Conservation (phyloP, 2,329 filamentous ascomycete genomes). For the Trichoderma atrobrunneum region DNA sequence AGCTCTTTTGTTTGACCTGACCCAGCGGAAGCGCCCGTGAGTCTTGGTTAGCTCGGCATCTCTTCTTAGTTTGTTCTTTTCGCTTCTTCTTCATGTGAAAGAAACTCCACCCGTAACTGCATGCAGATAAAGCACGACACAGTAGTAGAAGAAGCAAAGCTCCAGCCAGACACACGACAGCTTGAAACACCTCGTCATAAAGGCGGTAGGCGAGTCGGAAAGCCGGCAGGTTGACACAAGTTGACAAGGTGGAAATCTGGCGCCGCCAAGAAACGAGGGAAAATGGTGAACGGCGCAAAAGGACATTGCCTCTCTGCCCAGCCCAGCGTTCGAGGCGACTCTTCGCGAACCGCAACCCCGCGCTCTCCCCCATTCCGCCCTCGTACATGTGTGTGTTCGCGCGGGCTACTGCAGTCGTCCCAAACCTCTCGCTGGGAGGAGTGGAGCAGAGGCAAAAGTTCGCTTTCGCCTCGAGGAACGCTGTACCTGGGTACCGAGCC, state of each 20-base stretch:
- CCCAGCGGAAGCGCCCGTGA: background rate
- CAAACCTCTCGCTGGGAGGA: background rate
- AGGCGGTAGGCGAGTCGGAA: background rate
- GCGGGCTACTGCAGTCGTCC: background rate
- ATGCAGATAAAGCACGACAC: background rate
- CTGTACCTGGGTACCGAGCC: background rate
- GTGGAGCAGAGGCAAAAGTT: constrained; percentile 16
- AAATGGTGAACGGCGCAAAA: constrained; percentile 1
- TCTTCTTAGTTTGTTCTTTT: background rate
- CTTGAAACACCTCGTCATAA: background rate
- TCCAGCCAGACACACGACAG: background rate
- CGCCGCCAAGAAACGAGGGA: background rate
- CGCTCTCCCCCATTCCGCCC: constrained; percentile 2
- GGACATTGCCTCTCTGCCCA: background rate
- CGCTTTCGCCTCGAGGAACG: background rate
- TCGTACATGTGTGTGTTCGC: constrained; percentile 4
- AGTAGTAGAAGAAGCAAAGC: background rate
- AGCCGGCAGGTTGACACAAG: background rate
- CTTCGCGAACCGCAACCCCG: background rate
- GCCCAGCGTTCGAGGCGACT: background rate
- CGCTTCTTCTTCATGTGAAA: background rate
- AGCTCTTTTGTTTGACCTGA: background rate
- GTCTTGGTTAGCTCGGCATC: background rate
- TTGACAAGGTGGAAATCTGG: background rate
- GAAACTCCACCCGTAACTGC: background rate